A percentile compares a stretch with the other conserved stretches of the same genome.
Evolutionary conservation across 371 early-diverging fungal genomes (phyloP).

Genomic region (Zychaea mexicana): DNA sequence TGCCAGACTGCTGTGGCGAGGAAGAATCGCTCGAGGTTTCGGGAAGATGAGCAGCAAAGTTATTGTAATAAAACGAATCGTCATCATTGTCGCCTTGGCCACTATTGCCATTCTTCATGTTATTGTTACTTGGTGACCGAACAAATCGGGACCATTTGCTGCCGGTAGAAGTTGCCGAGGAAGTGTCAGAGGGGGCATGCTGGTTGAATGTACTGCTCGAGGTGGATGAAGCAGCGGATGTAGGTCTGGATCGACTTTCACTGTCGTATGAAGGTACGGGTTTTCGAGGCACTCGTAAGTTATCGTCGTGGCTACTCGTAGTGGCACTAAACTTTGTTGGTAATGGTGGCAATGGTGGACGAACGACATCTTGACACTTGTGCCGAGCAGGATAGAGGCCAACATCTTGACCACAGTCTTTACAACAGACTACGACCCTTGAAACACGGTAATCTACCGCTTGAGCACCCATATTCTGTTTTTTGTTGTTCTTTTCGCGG

Average conservation of each 20-base stretch:
- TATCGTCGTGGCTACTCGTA: too few relatives aligned
- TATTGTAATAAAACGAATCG: conserved; percentile 44
- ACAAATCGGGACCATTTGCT: conserved; percentile 19
- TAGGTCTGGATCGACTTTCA: conserved; percentile 12
- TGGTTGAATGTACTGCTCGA: conserved; percentile 9
- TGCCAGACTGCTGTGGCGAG: conserved; percentile 20
- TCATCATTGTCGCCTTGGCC: conserved; percentile 24
- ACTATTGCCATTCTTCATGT: background rate
- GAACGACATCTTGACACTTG: conserved; percentile 51
- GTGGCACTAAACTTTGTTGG: conserved; percentile 20
- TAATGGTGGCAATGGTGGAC: conserved; percentile 51
- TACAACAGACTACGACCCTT: conserved; percentile 62
- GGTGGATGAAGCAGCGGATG: conserved; percentile 18
- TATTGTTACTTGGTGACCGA: conserved; percentile 11
- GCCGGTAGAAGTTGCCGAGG: conserved; percentile 15
- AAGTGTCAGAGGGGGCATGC: conserved; percentile 11
- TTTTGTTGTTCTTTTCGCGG: too few relatives aligned
- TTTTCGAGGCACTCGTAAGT: conserved; percentile 20
- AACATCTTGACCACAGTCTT: conserved; percentile 72
- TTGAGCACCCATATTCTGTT: conserved; percentile 42
- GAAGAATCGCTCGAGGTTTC: conserved; percentile 12
- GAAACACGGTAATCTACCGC: conserved; percentile 69
- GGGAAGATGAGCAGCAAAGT: conserved; percentile 44
- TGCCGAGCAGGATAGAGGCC: conserved; percentile 71
- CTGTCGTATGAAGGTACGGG: conserved; percentile 14